Conservation (phyloP, 352 stramenopile species). For the Globisporangium middletonii region DNA sequence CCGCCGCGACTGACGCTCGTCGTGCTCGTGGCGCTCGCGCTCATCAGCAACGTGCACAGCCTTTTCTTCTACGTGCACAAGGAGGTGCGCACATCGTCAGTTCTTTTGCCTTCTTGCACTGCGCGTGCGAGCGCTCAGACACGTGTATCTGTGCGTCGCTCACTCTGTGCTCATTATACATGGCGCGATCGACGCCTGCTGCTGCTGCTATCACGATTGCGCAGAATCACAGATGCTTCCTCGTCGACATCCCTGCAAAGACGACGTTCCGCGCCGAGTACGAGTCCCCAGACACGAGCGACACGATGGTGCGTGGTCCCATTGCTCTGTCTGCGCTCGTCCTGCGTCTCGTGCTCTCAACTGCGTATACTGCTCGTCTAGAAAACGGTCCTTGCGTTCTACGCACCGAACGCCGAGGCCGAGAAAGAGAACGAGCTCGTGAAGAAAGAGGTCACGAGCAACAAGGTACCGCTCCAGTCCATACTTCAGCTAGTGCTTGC, state of each 20-base stretch:
- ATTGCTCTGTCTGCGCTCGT: too few relatives aligned
- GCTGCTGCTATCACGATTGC: too few relatives aligned
- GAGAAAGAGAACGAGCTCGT: slow-evolving; percentile 39
- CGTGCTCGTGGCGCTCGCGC: slow-evolving; percentile 21
- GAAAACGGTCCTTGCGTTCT: slow-evolving; percentile 62
- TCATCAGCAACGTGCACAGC: slow-evolving; percentile 16
- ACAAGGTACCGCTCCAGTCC: slow-evolving; percentile 29
- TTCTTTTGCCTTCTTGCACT: too few relatives aligned
- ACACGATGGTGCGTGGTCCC: slow-evolving; percentile 42
- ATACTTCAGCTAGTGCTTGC: not conserved
- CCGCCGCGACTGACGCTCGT: slow-evolving; percentile 7
- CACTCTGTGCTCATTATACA: not conserved
- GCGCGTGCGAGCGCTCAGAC: not conserved
- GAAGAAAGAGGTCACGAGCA: slow-evolving; percentile 49
- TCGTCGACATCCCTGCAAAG: slow-evolving; percentile 66
- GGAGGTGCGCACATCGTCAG: slow-evolving; percentile 24
- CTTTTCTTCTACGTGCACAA: slow-evolving; percentile 61
- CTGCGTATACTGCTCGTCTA: slow-evolving; percentile 9
- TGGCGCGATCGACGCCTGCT: not conserved
- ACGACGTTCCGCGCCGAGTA: slow-evolving; percentile 79
- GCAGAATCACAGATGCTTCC: slow-evolving; percentile 71
- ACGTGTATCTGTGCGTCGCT: not conserved
- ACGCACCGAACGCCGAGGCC: slow-evolving; percentile 34
- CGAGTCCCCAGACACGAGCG: slow-evolving; percentile 78
- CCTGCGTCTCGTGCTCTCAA: too few relatives aligned